phyloP scores from a whole-genome alignment of 202 grass and related monocot genomes.

The Zoysia matrella region DNA sequence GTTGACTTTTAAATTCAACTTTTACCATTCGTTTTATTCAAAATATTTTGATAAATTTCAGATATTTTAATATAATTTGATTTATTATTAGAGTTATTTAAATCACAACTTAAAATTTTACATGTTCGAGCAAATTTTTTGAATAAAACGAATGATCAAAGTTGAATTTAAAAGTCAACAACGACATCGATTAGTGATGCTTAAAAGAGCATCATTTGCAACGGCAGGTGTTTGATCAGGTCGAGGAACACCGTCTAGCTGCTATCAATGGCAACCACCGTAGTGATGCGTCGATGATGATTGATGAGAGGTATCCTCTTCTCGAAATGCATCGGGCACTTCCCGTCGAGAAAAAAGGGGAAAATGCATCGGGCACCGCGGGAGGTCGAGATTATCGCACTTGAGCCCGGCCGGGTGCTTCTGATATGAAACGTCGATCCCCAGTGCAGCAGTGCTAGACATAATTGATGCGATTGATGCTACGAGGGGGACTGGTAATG shows the following conservation, averaged over 20 bases:
- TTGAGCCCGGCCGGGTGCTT: neutral
- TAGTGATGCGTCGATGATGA: conserved; percentile 14
- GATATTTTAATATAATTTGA: too few relatives aligned
- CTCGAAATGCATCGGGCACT: neutral
- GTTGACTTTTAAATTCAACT: too few relatives aligned
- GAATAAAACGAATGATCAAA: too few relatives aligned
- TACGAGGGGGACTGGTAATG: neutral
- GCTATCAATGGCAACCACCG: neutral
- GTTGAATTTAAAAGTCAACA: too few relatives aligned
- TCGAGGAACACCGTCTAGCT: conserved; percentile 27
- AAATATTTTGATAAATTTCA: too few relatives aligned
- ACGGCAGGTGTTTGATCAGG: neutral
- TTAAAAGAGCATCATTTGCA: neutral
- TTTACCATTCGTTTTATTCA: too few relatives aligned
- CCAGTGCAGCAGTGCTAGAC: neutral
- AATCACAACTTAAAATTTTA: too few relatives aligned
- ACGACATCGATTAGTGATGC: too few relatives aligned
- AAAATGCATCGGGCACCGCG: conserved; percentile 19
- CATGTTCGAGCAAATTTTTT: too few relatives aligned
- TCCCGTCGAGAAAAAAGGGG: neutral
- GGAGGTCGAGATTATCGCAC: conserved; percentile 38
- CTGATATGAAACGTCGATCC: conserved; percentile 21
- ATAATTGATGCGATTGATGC: conserved; percentile 23
- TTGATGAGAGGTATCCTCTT: conserved; percentile 1
- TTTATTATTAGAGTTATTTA: too few relatives aligned